Percentiles rank a stretch among this genome's conserved stretches.
Evolutionary conservation across 2,329 filamentous ascomycete genomes (phyloP).

Genomic region (Talaromyces sp.): DNA sequence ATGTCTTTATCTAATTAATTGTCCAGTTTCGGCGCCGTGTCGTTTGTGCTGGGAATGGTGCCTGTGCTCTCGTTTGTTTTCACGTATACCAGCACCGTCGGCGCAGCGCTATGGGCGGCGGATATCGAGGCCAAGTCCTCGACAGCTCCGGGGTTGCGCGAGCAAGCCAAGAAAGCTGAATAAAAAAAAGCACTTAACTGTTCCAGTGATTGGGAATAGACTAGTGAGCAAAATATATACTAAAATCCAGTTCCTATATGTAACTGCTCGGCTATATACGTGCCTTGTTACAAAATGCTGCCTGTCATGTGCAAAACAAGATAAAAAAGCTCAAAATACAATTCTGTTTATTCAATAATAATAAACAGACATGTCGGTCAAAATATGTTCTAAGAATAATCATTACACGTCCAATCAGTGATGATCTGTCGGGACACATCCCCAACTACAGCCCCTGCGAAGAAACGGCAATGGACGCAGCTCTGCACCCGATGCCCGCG

Average conservation of each 20-base stretch:
- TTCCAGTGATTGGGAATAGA: no score
- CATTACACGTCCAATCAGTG: background rate
- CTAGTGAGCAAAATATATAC: background rate
- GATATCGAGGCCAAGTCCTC: constrained; percentile 60
- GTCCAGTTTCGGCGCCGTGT: constrained; percentile 62
- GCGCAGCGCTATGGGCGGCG: constrained; percentile 89
- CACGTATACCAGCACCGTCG: constrained; percentile 85
- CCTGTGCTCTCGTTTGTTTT: constrained; percentile 79
- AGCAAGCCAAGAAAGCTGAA: constrained; percentile 23
- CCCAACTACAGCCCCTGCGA: constrained; percentile 36
- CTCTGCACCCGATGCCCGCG: constrained; percentile 23
- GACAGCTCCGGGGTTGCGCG: constrained; percentile 24
- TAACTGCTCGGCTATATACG: background rate
- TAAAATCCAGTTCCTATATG: background rate
- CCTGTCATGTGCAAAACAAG: background rate
- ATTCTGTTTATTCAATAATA: no score
- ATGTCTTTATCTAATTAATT: background rate
- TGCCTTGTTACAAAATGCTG: background rate
- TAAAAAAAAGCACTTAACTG: no score
- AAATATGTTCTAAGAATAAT: background rate
- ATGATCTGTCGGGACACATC: constrained; percentile 30
- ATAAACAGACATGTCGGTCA: background rate
- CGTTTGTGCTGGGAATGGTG: constrained; percentile 77
- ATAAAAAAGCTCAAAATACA: background rate
- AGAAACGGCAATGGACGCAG: constrained; percentile 36